Evolutionary conservation across 2,329 filamentous ascomycete genomes (phyloP).

Genomic region (Hypomyces rosellus): DNA sequence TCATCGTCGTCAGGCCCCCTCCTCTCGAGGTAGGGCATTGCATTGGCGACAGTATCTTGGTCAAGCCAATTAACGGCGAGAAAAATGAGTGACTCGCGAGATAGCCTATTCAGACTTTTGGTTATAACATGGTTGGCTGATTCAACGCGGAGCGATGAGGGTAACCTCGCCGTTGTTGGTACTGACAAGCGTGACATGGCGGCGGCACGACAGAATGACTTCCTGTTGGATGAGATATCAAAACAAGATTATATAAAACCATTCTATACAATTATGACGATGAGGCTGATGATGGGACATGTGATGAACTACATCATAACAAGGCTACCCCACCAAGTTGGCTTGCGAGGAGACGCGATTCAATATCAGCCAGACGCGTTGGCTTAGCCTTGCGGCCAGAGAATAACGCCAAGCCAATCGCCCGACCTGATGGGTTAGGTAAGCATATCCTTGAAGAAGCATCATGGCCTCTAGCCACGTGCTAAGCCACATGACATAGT

Average conservation of each 20-base stretch:
- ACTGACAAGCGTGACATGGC: conserved; percentile 54
- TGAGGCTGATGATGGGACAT: neutral
- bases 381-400: neutral
- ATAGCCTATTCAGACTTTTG: conserved; percentile 63
- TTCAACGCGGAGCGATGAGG: conserved; percentile 63
- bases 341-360: neutral
- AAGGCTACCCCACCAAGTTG: neutral
- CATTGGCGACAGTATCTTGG: conserved; percentile 54
- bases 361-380: neutral
- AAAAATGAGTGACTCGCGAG: conserved; percentile 63
- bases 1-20: conserved; percentile 31
- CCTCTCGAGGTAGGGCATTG: conserved; percentile 29
- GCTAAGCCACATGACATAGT: neutral
- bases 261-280: conserved; percentile 2
- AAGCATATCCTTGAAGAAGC: too few species aligned
- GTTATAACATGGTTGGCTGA: conserved; percentile 57
- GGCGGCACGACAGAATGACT: neutral
- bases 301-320: neutral
- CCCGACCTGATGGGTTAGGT: too few species aligned
- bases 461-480: neutral
- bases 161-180: conserved; percentile 64
- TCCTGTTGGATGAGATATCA: neutral
- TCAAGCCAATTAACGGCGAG: conserved; percentile 74
- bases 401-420: too few species aligned
- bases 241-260: conserved; percentile 4